Evolutionary conservation across 345 rosid genomes (phyloP).

Genomic region (Heritiera littoralis): DNA sequence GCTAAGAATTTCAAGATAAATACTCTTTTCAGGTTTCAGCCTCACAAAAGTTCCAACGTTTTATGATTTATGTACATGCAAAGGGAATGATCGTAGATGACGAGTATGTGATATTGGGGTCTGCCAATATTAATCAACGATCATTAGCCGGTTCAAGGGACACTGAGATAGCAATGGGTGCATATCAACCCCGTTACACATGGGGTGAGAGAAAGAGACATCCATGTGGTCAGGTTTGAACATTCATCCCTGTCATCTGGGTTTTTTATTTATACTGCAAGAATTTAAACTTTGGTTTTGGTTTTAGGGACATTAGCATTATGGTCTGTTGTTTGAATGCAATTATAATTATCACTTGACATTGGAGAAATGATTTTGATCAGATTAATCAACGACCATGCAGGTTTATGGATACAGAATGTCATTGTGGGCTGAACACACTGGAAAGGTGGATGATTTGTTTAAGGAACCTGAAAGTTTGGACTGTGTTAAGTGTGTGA

Average conservation of each 20-base stretch:
- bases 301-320: too few species aligned
- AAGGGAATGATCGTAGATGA: conserved; percentile 91
- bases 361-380: not conserved
- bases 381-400: not conserved
- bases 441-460: conserved; percentile 45
- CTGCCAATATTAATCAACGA: conserved; percentile 85
- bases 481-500: conserved; percentile 64
- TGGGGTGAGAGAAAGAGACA: conserved; percentile 54
- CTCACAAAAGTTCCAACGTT: conserved; percentile 57
- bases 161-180: conserved; percentile 91
- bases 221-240: conserved; percentile 67
- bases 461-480: conserved; percentile 57
- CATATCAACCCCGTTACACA: conserved; percentile 68
- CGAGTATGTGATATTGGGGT: conserved; percentile 77
- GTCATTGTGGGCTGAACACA: conserved; percentile 94
- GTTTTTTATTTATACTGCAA: too few species aligned
- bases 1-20: not conserved
- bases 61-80: conserved; percentile 85
- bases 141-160: conserved; percentile 84
- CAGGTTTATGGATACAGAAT: conserved; percentile 81
- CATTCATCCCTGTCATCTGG: not conserved
- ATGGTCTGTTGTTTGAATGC: not conserved
- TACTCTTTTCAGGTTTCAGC: conserved; percentile 50
- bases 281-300: too few species aligned
- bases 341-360: not conserved